phyloP scores from a whole-genome alignment of 208 protist genomes.

The Porcisia hertigi region DNA sequence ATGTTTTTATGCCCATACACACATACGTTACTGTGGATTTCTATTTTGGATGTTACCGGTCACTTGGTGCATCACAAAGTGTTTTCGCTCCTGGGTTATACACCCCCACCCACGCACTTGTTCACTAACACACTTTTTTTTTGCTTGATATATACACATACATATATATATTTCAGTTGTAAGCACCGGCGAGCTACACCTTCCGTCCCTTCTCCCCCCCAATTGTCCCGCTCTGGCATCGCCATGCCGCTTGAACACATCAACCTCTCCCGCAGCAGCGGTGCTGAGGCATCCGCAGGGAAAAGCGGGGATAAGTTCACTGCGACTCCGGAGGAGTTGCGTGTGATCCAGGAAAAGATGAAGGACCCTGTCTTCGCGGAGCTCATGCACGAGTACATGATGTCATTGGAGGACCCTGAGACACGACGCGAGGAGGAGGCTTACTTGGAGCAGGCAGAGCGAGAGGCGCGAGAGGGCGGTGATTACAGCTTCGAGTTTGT shows the following conservation, averaged over 20 bases:
- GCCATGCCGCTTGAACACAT: constrained; percentile 72
- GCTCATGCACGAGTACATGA: constrained; percentile 90
- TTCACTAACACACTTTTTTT: too few species aligned
- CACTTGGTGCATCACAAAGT: too few species aligned
- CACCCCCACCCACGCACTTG: too few species aligned
- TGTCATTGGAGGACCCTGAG: constrained; percentile 83
- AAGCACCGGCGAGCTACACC: too few species aligned
- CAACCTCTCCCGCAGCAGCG: constrained; percentile 36
- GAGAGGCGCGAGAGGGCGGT: constrained; percentile 76
- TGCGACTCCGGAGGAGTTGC: constrained; percentile 78
- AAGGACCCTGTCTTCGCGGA: constrained; percentile 89
- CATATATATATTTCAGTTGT: not conserved
- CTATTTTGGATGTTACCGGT: not conserved
- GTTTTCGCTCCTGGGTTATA: too few species aligned
- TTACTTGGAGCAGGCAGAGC: constrained; percentile 88
- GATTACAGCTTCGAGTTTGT: constrained; percentile 93
- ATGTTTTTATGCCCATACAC: not conserved
- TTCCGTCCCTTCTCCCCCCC: not conserved
- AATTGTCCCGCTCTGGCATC: not conserved
- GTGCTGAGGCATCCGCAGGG: not conserved
- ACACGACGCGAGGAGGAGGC: constrained; percentile 87
- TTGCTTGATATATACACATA: not conserved
- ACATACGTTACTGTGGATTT: not conserved
- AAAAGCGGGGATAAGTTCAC: constrained; percentile 38
- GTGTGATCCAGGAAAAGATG: constrained; percentile 81